Base-by-base conservation (phyloP, 2,329 filamentous ascomycete genomes). In the Cordyceps militaris region DNA sequence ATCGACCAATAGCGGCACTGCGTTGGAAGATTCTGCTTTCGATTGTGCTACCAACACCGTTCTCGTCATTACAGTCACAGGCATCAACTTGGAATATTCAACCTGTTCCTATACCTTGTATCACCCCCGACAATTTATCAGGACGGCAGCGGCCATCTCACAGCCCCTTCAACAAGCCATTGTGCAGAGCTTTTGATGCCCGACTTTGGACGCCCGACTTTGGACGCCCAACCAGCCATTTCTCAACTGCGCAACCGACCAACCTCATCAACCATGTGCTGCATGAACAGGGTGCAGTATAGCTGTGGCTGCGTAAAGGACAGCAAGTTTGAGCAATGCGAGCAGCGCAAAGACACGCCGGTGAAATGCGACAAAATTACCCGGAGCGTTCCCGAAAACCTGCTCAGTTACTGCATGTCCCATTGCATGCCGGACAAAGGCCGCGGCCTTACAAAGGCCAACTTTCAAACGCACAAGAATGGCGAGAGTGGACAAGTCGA, bases 221-320 rank as follows among this genome's bases (percentile, higher is more conserved):
- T n/a, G n/a, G n/a, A n/a, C n/a, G n/a, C n/a, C n/a, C n/a, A n/a
- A n/a, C n/a, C n/a, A n/a, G n/a, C n/a, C n/a, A n/a, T 32, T 32
- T 32, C 28, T 5, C 28, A 32, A 42, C 5, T 11, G 11, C 19
- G 4, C 40, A 7, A 9, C 4, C 26, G 4, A 0, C 13, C 23
- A 6, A 34, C 24, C 19, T 26, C 40, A 11, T 11, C 19, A 28
- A n/a, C 34, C 24, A 50, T 56, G 54, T 50, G 54, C 26, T 19
- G 16, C 46, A 19, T 56, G n/a, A 43, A 14, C 19, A 49, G 46
- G 19, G 36, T 56, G 13, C 54, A 24, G 24, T 56, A 56, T 36
- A 49, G 21, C 44, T 56, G 36, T 21, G 46, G 46, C 19, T 56
- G 54, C 36, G 36, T 49, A 34, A 56, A 50, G 19, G 44, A 56